Conservation (phyloP, 768 basidiomycete species). For the Tylopilus plumbeoviolaceoides region DNA sequence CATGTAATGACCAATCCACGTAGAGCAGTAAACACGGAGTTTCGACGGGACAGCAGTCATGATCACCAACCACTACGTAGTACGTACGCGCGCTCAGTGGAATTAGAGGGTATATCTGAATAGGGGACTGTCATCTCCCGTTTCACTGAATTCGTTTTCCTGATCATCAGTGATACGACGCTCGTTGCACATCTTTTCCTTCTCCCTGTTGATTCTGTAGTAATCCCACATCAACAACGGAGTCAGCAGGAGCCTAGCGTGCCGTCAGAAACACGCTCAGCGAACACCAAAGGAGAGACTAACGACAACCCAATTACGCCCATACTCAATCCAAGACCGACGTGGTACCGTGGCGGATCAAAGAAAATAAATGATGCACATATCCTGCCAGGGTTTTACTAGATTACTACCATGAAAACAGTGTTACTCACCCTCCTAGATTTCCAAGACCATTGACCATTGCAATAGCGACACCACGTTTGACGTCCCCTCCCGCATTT, state of each 20-base stretch:
- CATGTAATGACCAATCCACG: not conserved
- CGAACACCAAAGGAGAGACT: slow-evolving; percentile 8
- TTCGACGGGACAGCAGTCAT: not conserved
- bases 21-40: not conserved
- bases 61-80: not conserved
- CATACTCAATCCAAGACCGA: slow-evolving; percentile 30
- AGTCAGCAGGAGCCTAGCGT: slow-evolving; percentile 35
- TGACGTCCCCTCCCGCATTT: slow-evolving; percentile 52
- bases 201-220: slow-evolving; percentile 43
- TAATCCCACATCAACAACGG: slow-evolving; percentile 43
- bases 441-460: slow-evolving; percentile 54
- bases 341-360: slow-evolving; percentile 34
- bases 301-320: slow-evolving; percentile 24
- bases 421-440: slow-evolving; percentile 42
- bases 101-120: slow-evolving; percentile 39
- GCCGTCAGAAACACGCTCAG: slow-evolving; percentile 24
- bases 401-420: slow-evolving; percentile 2
- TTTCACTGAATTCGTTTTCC: slow-evolving; percentile 37
- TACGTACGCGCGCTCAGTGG: too few relatives aligned
- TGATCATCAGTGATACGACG: slow-evolving; percentile 40
- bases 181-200: slow-evolving; percentile 38
- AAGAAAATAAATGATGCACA: slow-evolving; percentile 40
- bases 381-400: slow-evolving; percentile 24
- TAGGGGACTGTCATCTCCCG: slow-evolving; percentile 52
- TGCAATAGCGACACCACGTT: slow-evolving; percentile 46